Percentiles rank a stretch among this genome's conserved stretches.
Conservation (phyloP, 257 asterid species). For the Misopates orontium region DNA sequence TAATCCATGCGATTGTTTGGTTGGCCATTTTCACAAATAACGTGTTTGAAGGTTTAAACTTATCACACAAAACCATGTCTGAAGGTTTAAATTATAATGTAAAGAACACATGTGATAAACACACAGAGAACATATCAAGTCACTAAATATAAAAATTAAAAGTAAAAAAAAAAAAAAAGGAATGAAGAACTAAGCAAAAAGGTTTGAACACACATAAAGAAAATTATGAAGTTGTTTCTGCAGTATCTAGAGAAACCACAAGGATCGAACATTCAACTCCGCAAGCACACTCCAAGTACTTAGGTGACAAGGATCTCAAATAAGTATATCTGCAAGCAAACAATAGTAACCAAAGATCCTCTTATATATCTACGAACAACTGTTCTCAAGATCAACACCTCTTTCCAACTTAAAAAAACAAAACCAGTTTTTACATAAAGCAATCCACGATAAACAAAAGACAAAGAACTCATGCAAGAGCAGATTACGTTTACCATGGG, state of each 20-base stretch:
- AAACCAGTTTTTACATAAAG: background rate
- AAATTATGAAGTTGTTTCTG: no score
- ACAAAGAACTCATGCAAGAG: background rate
- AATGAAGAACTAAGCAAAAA: no score
- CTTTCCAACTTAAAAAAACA: background rate
- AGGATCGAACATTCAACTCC: background rate
- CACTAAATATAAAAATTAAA: no score
- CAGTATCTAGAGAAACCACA: background rate
- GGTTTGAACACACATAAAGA: no score
- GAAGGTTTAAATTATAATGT: no score
- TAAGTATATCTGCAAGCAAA: background rate
- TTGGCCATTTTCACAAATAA: no score
- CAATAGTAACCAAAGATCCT: conserved; percentile 1
- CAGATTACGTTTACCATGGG: background rate
- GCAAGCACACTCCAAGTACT: background rate
- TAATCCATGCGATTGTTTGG: no score
- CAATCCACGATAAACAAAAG: background rate
- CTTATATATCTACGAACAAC: background rate
- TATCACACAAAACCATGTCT: no score
- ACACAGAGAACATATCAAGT: no score
- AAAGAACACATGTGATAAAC: no score
- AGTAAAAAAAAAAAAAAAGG: no score
- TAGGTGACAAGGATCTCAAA: background rate
- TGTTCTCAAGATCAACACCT: background rate
- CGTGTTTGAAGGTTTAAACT: no score